These are phyloP conservation scores for Grifola frondosa DNA, from an alignment of 1,284 basidiomycete species.

Conservation along the genomic window DNA sequence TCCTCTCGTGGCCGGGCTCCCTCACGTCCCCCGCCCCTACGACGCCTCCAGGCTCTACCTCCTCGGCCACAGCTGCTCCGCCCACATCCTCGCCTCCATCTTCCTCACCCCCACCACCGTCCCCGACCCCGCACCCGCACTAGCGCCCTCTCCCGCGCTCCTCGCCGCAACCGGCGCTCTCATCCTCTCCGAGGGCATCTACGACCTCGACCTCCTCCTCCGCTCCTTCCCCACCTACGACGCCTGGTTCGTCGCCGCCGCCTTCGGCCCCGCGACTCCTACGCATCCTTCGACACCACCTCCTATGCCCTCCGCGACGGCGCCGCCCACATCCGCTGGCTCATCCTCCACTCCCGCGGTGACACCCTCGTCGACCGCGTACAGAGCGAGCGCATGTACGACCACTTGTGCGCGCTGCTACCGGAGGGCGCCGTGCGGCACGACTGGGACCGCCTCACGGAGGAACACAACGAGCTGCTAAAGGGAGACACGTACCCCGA, in stretches of 20 bases:
- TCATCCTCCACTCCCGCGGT: conserved; percentile 70
- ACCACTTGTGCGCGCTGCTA: conserved; percentile 47
- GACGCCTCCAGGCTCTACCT: conserved; percentile 51
- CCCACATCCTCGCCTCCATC: conserved; percentile 75
- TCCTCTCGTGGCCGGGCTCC: conserved; percentile 45
- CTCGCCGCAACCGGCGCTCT: conserved; percentile 52
- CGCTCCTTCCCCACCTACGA: conserved; percentile 61
- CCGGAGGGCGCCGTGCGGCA: conserved; percentile 36
- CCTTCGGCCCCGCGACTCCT: conserved; percentile 56
- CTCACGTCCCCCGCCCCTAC: conserved; percentile 29
- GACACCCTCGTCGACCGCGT: conserved; percentile 64
- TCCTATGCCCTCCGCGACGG: conserved; percentile 37
- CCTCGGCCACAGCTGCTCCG: conserved; percentile 76
- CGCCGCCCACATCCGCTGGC: conserved; percentile 51
- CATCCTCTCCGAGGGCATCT: conserved; percentile 71
- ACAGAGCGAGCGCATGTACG: conserved; percentile 61
- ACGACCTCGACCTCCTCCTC: conserved; percentile 66
- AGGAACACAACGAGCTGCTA: conserved; percentile 60
- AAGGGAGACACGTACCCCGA: conserved; percentile 43
- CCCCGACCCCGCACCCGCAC: conserved; percentile 24
- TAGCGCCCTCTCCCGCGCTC: conserved; percentile 48
- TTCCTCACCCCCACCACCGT: conserved; percentile 64
- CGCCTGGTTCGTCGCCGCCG: conserved; percentile 61
- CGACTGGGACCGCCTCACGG: conserved; percentile 46
- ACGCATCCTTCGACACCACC: conserved; percentile 49